Base-by-base conservation (phyloP, 805 yeast genomes). In the Myxozyma sirexii region DNA sequence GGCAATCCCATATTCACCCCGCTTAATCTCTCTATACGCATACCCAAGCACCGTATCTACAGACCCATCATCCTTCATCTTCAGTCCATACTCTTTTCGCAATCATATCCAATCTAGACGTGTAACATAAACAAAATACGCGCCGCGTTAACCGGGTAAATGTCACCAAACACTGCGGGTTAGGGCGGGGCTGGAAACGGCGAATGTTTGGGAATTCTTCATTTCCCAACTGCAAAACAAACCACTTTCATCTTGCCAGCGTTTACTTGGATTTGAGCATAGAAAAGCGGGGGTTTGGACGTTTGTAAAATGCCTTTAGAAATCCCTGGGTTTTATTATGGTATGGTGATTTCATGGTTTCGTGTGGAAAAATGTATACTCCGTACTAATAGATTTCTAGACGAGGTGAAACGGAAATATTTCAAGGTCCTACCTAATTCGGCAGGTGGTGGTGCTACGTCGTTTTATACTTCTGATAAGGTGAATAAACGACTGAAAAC, bases 371-470 rank as follows among this genome's bases (percentile, higher is more conserved):
- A 10, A 29, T 13, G 43, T 23, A 17, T 15, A 19, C 15, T 12
- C 35, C 13, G 35, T 4, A 19, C 17, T 29, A 29, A 8, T 26
- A 29, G 37, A 24, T 27, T 27, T 44, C 10, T 26, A 24, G 64
- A 60, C 31, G 55, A 52, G 49, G 70, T 63, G 19, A 59, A 69
- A 31, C 56, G 65, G 49, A 57, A 68, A 44, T 70, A 70, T 54
- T 70, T 69, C 54, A 60, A 63, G 48, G 62, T 69, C 6, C 33
- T 63, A 23, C 54, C 66, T 19, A 63, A 46, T 33, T 68, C 71
- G 1, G 58, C 70, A 1, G 60, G 59, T 3, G 56, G 65, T n/a
- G 64, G 68, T 4, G 58, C 67, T 15, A 35, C 59, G 8, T 59
- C 64, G 2, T 68, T 68, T 44, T 65, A 65, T 31, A 59, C 66